These are phyloP conservation scores for Globisporangium paddicum DNA, from an alignment of 352 stramenopile genomes.

Conservation along the genomic window DNA sequence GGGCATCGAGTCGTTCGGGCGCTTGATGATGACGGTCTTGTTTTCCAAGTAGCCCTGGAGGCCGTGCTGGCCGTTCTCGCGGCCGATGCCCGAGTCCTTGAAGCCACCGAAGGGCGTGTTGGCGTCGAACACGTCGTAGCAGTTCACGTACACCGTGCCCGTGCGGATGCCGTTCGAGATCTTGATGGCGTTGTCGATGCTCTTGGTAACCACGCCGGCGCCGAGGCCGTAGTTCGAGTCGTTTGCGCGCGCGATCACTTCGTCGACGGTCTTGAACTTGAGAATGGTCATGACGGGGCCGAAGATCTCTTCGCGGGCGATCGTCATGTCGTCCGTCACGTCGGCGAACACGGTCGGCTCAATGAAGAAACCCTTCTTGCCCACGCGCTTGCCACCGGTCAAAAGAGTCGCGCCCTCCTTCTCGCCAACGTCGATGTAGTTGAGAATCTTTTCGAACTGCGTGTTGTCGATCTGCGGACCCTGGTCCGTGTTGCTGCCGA, in stretches of 20 bases:
- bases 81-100: slow-evolving; percentile 83
- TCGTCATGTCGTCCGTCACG: slow-evolving; percentile 80
- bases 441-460: slow-evolving; percentile 83
- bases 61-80: slow-evolving; percentile 71
- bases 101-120: slow-evolving; percentile 86
- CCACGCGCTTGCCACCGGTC: slow-evolving; percentile 68
- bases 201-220: slow-evolving; percentile 86
- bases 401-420: slow-evolving; percentile 83
- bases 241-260: slow-evolving; percentile 87
- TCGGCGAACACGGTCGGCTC: slow-evolving; percentile 90
- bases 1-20: slow-evolving; percentile 41
- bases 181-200: slow-evolving; percentile 81
- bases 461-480: slow-evolving; percentile 62
- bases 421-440: slow-evolving; percentile 73
- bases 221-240: slow-evolving; percentile 85
- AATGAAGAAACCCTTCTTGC: slow-evolving; percentile 86
- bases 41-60: slow-evolving; percentile 79
- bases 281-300: slow-evolving; percentile 89
- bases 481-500: slow-evolving; percentile 30
- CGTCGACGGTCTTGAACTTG: slow-evolving; percentile 87
- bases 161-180: slow-evolving; percentile 86
- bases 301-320: slow-evolving; percentile 92
- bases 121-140: slow-evolving; percentile 87
- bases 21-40: slow-evolving; percentile 74
- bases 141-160: slow-evolving; percentile 94